Base-by-base conservation (phyloP, 331 rosid species). In the Quercus lobata region DNA sequence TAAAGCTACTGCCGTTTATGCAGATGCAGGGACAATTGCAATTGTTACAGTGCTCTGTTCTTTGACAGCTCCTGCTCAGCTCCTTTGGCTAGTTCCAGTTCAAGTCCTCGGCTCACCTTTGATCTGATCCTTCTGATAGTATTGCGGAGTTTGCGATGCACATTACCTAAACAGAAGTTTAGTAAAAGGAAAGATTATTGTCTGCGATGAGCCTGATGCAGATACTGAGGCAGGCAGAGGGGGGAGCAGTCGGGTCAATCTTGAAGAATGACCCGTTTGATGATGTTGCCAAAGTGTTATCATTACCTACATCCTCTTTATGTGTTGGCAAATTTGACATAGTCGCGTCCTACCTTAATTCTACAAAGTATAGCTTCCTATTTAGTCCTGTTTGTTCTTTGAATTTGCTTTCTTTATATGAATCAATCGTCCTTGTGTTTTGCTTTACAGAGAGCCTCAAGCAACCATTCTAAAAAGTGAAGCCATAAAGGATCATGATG, bases 131-230 rank as follows among this genome's bases (percentile, higher is more conserved):
- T 37, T 7, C 10, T 37, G 44, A 37, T 37, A 7, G 44, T 37
- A 62, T 25, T 27, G 29, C 8, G 0, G 70, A 29, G 1, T 0
- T 1, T 81, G 70, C 34, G 1, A 0, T 0, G 54, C 14, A 46
- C 5, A 14, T 14, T 84, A 80, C 60, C 18, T 80, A 9, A 71
- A 80, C 37, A 22, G 3, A 5, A 11, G 32, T 21, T 17, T 22
- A 16, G 83, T 84, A 1, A 32, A 74, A 65, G 90, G 88, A 58
- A 84, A 84, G 55, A 77, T 88, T 54, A 76, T 80, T 7, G 16
- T 84, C 2, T 81, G 88, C 27, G 49, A 52, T 11, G 0, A 4
- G 0, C 0, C 0, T 18, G 4, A 5, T 19, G 56, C 5, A 37
- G 0, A 19, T 1, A 4, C 1, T 4, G 68, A 0, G n/a, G 75